phyloP scores from a whole-genome alignment of 1,139 yeast genomes.

The Nakaseomyces sp. region DNA sequence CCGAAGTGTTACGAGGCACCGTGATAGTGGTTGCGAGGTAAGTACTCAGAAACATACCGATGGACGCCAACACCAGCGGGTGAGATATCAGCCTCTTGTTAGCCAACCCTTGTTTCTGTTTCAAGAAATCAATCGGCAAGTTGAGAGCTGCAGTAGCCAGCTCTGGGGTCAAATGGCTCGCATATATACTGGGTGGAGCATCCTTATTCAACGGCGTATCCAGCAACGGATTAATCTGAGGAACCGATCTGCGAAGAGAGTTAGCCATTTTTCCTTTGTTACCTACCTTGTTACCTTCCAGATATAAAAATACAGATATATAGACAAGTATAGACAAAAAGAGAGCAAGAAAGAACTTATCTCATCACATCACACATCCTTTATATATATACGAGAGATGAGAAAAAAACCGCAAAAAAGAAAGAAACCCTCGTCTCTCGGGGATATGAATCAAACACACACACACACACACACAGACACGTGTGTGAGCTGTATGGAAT shows the following conservation, averaged over 20 bases:
- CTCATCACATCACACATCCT: no score
- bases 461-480: no score
- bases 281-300: no score
- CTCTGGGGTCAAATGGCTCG: slow-evolving; percentile 44
- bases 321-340: no score
- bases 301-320: no score
- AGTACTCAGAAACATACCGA: slow-evolving; percentile 27
- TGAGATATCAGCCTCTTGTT: slow-evolving; percentile 45
- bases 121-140: slow-evolving; percentile 54
- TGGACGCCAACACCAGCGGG: slow-evolving; percentile 32
- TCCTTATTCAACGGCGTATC: slow-evolving; percentile 45
- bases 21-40: slow-evolving; percentile 18
- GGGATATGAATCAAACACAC: no score
- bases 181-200: slow-evolving; percentile 42
- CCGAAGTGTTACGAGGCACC: slow-evolving; percentile 14
- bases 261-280: slow-evolving; percentile 4
- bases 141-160: slow-evolving; percentile 52
- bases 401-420: no score
- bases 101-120: slow-evolving; percentile 47
- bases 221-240: slow-evolving; percentile 43
- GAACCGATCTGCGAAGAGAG: slow-evolving; percentile 6
- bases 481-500: no score
- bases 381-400: no score
- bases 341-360: no score
- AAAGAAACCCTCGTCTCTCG: no score